Base-by-base conservation (phyloP, 1,284 basidiomycete genomes). In the Austroboletus niveus region DNA sequence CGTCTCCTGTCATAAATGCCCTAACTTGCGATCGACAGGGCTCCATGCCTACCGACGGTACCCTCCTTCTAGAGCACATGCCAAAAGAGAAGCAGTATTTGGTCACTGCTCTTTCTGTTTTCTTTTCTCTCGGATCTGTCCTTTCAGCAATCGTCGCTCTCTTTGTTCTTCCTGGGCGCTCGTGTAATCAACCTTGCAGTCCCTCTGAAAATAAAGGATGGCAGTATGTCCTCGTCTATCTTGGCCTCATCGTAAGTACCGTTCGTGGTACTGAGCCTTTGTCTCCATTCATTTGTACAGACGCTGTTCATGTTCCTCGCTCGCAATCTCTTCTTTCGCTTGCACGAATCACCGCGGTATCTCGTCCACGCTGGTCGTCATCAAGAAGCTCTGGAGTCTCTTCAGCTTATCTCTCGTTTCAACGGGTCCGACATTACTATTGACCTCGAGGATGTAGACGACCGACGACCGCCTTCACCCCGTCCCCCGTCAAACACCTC, bases 21-120 rank as follows among this genome's bases (percentile, higher is more conserved):
- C 53, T 59, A 53, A 49, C 39, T 50, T n/a, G 31, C 3, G 22
- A 10, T 31, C 43, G 2, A 20, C 51, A 90, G 87, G 89, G 92
- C 10, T 94, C 91, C 2, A 96, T 98, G 93, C 96, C 95, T 0
- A 98, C 94, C 0, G 95, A 98, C 62, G 95, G 95, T 3, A 97
- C 94, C 0, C 82, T 97, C 6, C 84, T 98, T 47, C 79, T 98
- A 5, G 96, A 99, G 68, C 94, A 97, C 62, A 87, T 98, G 73
- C 96, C 96, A 0, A 85, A 88, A 59, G 82, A 84, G 17, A 94
- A 94, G 61, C 87, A 95, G 63, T 95, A 95, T 67, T 84, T 98
- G 34, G 87, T 98, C 45, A 98, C 95, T 0, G 91, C 90, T 0
- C 80, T 98, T n/a, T 96, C 93, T 6, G 84, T 97, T 20, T 99